Evolutionary conservation across 2,329 filamentous ascomycete species (phyloP).

Genomic region (Knoxdaviesia capensis): DNA sequence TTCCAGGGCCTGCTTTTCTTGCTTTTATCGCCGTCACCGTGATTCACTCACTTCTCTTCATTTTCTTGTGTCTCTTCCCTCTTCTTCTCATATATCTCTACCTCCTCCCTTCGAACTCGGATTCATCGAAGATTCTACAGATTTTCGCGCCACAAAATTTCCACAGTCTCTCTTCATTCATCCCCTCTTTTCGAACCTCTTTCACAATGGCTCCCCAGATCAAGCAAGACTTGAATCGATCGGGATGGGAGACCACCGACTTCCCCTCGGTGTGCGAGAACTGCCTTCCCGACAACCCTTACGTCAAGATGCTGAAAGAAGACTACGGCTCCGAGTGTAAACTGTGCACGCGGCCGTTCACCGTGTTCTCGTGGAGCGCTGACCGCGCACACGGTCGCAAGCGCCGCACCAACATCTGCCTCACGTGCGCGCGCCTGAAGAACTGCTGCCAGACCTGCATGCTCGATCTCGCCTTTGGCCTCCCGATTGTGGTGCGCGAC

Average conservation of each 20-base stretch:
- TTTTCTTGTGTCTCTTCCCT: neutral
- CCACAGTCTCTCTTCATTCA: no score
- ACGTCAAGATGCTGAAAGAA: slow-evolving; percentile 97
- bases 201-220: slow-evolving; percentile 65
- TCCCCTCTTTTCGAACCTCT: no score
- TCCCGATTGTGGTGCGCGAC: slow-evolving; percentile 88
- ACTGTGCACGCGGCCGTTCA: slow-evolving; percentile 85
- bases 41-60: no score
- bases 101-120: neutral
- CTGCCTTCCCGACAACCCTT: slow-evolving; percentile 89
- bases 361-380: slow-evolving; percentile 85
- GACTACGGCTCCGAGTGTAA: slow-evolving; percentile 81
- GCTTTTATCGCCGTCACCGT: no score
- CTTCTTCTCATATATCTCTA: neutral
- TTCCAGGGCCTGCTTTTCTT: no score
- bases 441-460: slow-evolving; percentile 99
- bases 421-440: slow-evolving; percentile 91
- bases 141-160: no score
- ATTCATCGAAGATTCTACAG: no score
- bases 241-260: slow-evolving; percentile 87
- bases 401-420: slow-evolving; percentile 85
- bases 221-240: slow-evolving; percentile 87
- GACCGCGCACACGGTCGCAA: slow-evolving; percentile 74
- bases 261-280: slow-evolving; percentile 80
- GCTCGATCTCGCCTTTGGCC: slow-evolving; percentile 87